These are phyloP conservation scores for Dothideomycetes sp. DNA, from an alignment of 2,329 filamentous ascomycete genomes.

Conservation along the genomic window DNA sequence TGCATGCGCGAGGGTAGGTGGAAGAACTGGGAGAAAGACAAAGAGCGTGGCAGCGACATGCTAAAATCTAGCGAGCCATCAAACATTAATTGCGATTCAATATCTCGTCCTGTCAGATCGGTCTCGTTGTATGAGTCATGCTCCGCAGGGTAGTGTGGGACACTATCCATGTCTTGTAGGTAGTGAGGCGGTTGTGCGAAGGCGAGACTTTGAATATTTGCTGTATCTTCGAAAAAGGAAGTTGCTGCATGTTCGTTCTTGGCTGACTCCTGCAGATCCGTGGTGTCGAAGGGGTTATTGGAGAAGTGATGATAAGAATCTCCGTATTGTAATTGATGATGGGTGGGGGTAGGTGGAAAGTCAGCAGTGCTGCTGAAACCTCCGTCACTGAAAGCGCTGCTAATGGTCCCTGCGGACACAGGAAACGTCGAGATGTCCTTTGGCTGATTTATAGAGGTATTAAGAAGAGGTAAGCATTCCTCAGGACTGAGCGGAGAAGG, in stretches of 20 bases:
- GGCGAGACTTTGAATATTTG: neutral
- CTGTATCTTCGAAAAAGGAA: neutral
- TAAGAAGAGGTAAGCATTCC: no score
- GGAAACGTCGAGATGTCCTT: no score
- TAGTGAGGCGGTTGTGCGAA: neutral
- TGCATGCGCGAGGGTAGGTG: conserved; percentile 65
- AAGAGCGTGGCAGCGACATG: conserved; percentile 17
- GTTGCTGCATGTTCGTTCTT: neutral
- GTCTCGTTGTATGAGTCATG: neutral
- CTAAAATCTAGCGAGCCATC: conserved; percentile 2
- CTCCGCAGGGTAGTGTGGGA: neutral
- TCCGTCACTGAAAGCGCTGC: no score
- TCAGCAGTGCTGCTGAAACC: no score
- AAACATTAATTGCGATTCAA: neutral
- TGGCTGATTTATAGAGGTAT: no score
- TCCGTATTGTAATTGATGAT: no score
- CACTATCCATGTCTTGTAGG: neutral
- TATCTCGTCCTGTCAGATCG: conserved; percentile 13
- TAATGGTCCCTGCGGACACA: no score
- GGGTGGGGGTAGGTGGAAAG: no score
- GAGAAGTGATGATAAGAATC: neutral
- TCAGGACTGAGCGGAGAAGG: no score
- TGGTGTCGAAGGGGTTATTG: neutral
- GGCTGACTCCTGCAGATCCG: neutral
- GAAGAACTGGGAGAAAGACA: conserved; percentile 32